Evolutionary conservation across 768 basidiomycete genomes (phyloP), one percentile per base, ranked within the genome.

Genomic region (Xerocomus potaroensis): DNA sequence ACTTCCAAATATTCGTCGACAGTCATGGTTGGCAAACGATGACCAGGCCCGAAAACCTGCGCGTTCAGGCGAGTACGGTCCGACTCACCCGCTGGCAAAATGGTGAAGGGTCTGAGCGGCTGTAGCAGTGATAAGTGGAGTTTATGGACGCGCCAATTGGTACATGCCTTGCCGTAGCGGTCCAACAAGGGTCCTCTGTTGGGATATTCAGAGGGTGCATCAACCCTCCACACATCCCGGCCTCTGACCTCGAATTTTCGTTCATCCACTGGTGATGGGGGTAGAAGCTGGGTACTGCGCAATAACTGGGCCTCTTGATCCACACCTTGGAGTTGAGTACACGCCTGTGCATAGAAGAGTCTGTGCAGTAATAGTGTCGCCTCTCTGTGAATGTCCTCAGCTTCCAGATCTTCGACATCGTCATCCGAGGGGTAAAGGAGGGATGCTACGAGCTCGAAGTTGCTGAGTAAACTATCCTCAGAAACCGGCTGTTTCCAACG

Each of bases 1-100:
- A 91, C 81, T 60, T 88, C 81, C 26, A 99, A 76, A 61, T 94
- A 97, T 66, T 98, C 89, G 57, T 98, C 95, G 47, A 98, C 80
- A 1, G 88, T 79, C 96, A 99, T 97, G 0, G 91, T 93, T 5
- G 96, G 96, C 26, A 98, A 70, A 34, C 84, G 79, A 59, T 96
- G 81, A 10, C 79, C 80, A 12, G 90, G 79, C 14, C 83, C 79
- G 68, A 97, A 98, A 4, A 98, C 93, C 58, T 88, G 81, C 2
- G 77, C 68, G 60, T 84, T 84, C 6, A 96, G 61, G 21, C 82
- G 77, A 33, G 83, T 74, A 48, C 94, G 82, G 55, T 94, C 78
- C 16, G 74, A 64, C 34, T 75, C 69, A 26, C 78, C 75, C 3
- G 86, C 78, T 0, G 94, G 91, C 12, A 98, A 73, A 49, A 99